Percentiles rank a stretch among this genome's conserved stretches.
These are phyloP conservation scores for Basipetospora chlamydospora DNA, from an alignment of 2,329 filamentous ascomycete species.

Conservation along the genomic window DNA sequence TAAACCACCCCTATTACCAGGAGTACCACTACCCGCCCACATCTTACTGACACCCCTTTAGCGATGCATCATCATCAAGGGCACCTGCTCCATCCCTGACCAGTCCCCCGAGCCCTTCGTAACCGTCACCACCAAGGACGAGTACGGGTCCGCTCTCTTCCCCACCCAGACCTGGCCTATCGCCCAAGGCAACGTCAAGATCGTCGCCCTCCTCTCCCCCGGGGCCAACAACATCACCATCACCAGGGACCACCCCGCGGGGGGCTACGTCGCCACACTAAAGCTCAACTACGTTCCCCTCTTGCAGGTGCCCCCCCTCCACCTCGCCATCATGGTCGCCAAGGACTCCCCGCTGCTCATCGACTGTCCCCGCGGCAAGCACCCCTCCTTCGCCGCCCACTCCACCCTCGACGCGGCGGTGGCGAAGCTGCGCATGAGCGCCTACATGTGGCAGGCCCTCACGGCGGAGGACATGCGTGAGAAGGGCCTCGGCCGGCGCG, in stretches of 20 bases:
- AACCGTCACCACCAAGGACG: not conserved
- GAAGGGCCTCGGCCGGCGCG: conserved; percentile 52
- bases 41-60: not conserved
- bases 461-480: conserved; percentile 62
- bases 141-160: not conserved
- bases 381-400: conserved; percentile 37
- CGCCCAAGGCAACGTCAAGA: not conserved
- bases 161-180: conserved; percentile 2
- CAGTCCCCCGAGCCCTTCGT: not conserved
- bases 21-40: not conserved
- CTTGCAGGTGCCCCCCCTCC: conserved; percentile 45
- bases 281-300: conserved; percentile 35
- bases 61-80: conserved; percentile 1
- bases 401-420: conserved; percentile 46
- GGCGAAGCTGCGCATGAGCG: conserved; percentile 57
- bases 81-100: not conserved
- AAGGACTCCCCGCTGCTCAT: conserved; percentile 55
- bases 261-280: not conserved
- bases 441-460: conserved; percentile 64
- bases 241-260: not conserved
- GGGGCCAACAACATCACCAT: conserved; percentile 1
- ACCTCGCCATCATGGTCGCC: conserved; percentile 55
- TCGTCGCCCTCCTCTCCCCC: not conserved
- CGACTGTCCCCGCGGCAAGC: conserved; percentile 49
- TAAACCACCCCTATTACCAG: not conserved